Evolutionary conservation across 192 early-diverging fungal genomes (phyloP).

Genomic region (Linnemannia hyalina): DNA sequence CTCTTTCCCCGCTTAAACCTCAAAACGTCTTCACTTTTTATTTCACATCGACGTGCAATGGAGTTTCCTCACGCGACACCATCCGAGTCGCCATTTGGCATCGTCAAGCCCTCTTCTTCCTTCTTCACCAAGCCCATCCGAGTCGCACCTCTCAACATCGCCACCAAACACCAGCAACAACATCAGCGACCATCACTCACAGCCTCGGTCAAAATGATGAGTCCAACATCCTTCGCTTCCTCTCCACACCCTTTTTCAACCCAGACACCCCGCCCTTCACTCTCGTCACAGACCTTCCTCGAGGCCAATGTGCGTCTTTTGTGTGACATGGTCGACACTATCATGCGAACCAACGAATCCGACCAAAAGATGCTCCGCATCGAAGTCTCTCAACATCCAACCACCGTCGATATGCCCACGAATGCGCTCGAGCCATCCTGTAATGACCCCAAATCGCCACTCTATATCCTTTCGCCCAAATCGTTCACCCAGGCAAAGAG

Average conservation of each 20-base stretch:
- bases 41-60: neutral
- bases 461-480: constrained; percentile 20
- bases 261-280: neutral
- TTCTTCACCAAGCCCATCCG: constrained; percentile 1
- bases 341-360: constrained; percentile 1
- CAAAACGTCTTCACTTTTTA: neutral
- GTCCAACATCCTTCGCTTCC: neutral
- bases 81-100: neutral
- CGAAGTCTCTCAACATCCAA: neutral
- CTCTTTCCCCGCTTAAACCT: no score
- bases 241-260: neutral
- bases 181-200: neutral
- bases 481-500: constrained; percentile 10
- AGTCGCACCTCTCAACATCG: constrained; percentile 37
- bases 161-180: neutral
- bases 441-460: neutral
- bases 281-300: constrained; percentile 4
- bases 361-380: constrained; percentile 5
- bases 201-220: constrained; percentile 1
- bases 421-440: neutral
- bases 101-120: neutral
- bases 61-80: neutral
- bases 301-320: constrained; percentile 37
- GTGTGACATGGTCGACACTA: constrained; percentile 49
- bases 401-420: neutral